phyloP scores from a whole-genome alignment of 345 rosid genomes.

The Eutrema japonicum region DNA sequence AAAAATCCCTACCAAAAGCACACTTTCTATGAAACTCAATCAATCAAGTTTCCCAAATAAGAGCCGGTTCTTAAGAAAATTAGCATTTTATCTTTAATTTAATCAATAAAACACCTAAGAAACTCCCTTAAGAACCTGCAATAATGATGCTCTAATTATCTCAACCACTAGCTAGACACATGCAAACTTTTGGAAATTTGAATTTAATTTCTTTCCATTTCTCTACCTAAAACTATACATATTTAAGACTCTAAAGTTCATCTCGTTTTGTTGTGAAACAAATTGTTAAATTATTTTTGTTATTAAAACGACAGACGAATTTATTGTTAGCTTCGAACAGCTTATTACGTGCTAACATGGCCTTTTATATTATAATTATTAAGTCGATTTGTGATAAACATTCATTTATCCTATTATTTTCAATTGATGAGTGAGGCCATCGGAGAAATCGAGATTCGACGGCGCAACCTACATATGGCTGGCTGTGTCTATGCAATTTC shows the following conservation, averaged over 20 bases:
- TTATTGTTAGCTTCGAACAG: not conserved
- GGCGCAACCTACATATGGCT: constrained; percentile 21
- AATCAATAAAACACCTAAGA: too few relatives aligned
- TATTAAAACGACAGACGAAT: not conserved
- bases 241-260: constrained; percentile 11
- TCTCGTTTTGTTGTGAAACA: not conserved
- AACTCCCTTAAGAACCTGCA: too few relatives aligned
- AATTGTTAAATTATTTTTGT: not conserved
- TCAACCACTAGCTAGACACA: constrained; percentile 11
- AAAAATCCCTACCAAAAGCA: too few relatives aligned
- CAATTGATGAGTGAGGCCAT: not conserved
- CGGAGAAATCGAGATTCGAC: constrained; percentile 31
- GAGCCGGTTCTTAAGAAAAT: too few relatives aligned
- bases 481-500: constrained; percentile 7
- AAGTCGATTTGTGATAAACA: not conserved
- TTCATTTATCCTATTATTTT: not conserved
- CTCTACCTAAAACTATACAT: constrained; percentile 34
- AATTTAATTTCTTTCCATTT: constrained; percentile 5
- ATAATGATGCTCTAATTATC: too few relatives aligned
- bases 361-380: not conserved
- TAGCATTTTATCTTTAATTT: too few relatives aligned
- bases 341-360: not conserved
- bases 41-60: too few relatives aligned
- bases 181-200: constrained; percentile 3
- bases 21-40: too few relatives aligned